Base-by-base conservation (phyloP, 1,139 yeast species). In the Pichia norvegensis region DNA sequence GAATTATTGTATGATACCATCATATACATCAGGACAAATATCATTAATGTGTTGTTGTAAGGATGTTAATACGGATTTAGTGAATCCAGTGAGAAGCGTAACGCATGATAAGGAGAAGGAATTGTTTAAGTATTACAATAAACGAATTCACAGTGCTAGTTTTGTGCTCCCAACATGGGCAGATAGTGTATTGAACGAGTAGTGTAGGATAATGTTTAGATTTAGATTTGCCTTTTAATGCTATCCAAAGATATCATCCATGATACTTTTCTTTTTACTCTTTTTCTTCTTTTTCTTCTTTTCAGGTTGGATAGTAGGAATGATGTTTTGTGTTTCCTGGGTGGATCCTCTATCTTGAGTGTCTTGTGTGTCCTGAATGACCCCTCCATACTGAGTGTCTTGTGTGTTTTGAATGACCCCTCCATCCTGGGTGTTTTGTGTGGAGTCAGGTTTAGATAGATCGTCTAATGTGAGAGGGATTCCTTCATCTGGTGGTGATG, bases 21-120 rank as follows among this genome's bases (percentile, higher is more conserved):
- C 94, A 16, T 90, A 90, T 65, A 90, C 98, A n/a, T 82, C 95
- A 9, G 98, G 98, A 29, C 97, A 88, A 66, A 74, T 92, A 52
- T 97, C 97, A 1, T 73, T 92, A 52, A 75, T 92, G 68, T 77
- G 90, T 37, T 90, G 95, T 55, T 74, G 85, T 51, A 85, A 83
- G 62, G 78, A 81, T 57, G 56, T 68, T 1, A 46, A 62, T 1
- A 69, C 73, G 39, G 67, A 76, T 54, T 73, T 88, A 13, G 25
- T 67, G 36, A 64, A 52, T 36, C 95, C 97, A 4, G 53, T 65
- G 20, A 74, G 95, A 55, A 57, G 67, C 29, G 66, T 79, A 52
- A 52, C 72, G 8, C 57, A 59, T 2, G 76, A 68, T 40, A 64
- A 72, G 43, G 92, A 85, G 60, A 63, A 62, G 40, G 62, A 67